These are phyloP conservation scores for Nicotiana rustica DNA, from an alignment of 305 asterid species.

Conservation along the genomic window DNA sequence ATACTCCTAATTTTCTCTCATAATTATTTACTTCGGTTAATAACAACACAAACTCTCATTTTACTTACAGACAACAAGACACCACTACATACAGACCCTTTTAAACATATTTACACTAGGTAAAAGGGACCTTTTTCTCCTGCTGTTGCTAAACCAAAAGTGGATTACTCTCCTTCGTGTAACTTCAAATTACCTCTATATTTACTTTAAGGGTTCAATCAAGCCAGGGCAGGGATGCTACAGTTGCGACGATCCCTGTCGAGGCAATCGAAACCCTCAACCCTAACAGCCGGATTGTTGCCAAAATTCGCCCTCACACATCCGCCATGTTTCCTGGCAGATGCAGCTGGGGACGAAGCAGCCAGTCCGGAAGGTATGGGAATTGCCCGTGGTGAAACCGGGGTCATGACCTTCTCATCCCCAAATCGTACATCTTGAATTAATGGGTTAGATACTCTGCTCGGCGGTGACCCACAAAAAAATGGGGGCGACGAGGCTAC, in stretches of 20 bases:
- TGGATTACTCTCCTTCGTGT: conserved; percentile 31
- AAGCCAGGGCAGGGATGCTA: conserved; percentile 95
- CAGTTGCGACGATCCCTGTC: conserved; percentile 93
- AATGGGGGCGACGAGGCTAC: conserved; percentile 97
- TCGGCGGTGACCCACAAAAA: conserved; percentile 99
- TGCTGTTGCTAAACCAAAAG: conserved; percentile 38
- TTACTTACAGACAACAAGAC: conserved; percentile 54
- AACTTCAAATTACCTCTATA: conserved; percentile 35
- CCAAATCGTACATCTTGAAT: conserved; percentile 88
- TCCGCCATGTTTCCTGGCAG: conserved; percentile 69
- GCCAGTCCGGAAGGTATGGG: conserved; percentile 61
- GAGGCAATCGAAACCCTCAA: conserved; percentile 96
- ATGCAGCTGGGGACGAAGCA: conserved; percentile 63
- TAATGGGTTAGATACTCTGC: conserved; percentile 98
- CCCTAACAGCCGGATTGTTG: conserved; percentile 86
- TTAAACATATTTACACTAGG: conserved; percentile 61
- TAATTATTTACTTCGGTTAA: conserved; percentile 38
- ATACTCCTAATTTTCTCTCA: conserved; percentile 38
- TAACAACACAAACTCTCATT: conserved; percentile 44
- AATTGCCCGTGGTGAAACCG: conserved; percentile 67
- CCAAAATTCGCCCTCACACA: conserved; percentile 85
- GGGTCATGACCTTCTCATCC: conserved; percentile 60
- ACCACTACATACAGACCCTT: conserved; percentile 28
- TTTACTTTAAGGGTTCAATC: conserved; percentile 37
- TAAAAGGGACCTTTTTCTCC: conserved; percentile 47